phyloP scores from a whole-genome alignment of 2,329 filamentous ascomycete species.

The Fusarium sp. region DNA sequence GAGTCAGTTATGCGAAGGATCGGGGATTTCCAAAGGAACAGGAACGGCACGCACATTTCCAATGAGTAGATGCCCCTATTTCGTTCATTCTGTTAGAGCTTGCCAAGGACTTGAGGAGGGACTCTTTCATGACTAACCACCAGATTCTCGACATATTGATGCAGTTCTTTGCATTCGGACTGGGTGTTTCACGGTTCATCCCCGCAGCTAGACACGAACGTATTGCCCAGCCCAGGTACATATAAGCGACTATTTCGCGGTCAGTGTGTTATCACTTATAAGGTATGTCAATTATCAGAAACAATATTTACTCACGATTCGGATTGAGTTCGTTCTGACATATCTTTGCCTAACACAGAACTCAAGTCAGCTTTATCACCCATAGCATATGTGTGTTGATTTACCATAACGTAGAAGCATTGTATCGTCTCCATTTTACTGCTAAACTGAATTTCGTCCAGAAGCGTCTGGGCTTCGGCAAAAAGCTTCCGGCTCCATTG shows the following conservation, averaged over 20 bases:
- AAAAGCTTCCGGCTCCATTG: slow-evolving; percentile 14
- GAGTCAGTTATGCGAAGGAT: not conserved
- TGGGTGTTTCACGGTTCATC: slow-evolving; percentile 13
- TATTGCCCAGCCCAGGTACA: slow-evolving; percentile 21
- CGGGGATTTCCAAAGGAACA: not conserved
- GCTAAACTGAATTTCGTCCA: slow-evolving; percentile 8
- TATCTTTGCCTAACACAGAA: slow-evolving; percentile 3
- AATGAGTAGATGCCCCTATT: slow-evolving; percentile 13
- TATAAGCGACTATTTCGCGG: slow-evolving; percentile 6
- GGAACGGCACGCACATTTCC: slow-evolving; percentile 4
- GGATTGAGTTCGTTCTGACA: slow-evolving; percentile 22
- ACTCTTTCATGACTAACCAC: slow-evolving; percentile 1
- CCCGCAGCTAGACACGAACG: slow-evolving; percentile 6
- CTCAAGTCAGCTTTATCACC: not conserved
- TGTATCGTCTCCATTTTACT: slow-evolving; percentile 13
- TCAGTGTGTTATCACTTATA: not conserved
- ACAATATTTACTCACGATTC: slow-evolving; percentile 4
- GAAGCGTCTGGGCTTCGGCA: slow-evolving; percentile 2
- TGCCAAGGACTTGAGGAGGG: not conserved
- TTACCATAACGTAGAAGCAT: slow-evolving; percentile 13
- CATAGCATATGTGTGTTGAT: not conserved
- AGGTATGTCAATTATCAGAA: not conserved
- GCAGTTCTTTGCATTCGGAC: not conserved
- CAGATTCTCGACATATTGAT: slow-evolving; percentile 12
- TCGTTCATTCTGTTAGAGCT: not conserved